Conservation (phyloP, 305 asterid species). For the Rubia peregrina region DNA sequence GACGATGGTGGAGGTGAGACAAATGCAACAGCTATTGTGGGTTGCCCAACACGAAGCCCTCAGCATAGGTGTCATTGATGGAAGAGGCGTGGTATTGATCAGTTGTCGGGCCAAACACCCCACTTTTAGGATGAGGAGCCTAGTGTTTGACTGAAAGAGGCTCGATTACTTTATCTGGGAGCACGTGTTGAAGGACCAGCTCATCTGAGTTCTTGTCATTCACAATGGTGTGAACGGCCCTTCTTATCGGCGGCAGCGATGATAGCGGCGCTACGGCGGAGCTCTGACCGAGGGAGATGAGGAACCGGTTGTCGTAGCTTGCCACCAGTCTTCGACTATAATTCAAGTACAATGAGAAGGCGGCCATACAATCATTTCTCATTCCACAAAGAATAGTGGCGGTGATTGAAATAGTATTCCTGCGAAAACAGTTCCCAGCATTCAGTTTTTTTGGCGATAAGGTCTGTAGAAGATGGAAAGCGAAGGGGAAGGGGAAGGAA, state of each 20-base stretch:
- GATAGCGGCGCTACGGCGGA: not conserved
- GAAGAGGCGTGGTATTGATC: constrained; percentile 25
- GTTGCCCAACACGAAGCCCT: constrained; percentile 49
- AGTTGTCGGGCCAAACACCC: constrained; percentile 67
- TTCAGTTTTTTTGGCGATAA: not conserved
- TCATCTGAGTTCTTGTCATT: constrained; percentile 87
- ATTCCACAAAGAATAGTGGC: not conserved
- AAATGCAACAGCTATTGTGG: too few species aligned
- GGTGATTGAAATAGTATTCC: not conserved
- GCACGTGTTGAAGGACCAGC: constrained; percentile 26
- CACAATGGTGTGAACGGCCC: constrained; percentile 56
- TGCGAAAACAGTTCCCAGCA: not conserved
- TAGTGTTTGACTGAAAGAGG: constrained; percentile 45
- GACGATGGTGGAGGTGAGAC: too few species aligned
- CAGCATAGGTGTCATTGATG: constrained; percentile 6
- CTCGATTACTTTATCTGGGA: constrained; percentile 52
- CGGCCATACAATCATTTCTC: not conserved
- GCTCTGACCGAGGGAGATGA: not conserved
- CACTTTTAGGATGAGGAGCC: constrained; percentile 78
- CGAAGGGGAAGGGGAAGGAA: too few species aligned
- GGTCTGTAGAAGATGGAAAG: not conserved
- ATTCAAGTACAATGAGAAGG: not conserved
- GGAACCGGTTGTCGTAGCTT: not conserved
- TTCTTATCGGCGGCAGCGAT: not conserved
- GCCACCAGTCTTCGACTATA: constrained; percentile 1